Evolutionary conservation across 129 eudicot genomes (phyloP), one percentile per base, ranked within the genome.

Genomic region (Escallonia herrerae): DNA sequence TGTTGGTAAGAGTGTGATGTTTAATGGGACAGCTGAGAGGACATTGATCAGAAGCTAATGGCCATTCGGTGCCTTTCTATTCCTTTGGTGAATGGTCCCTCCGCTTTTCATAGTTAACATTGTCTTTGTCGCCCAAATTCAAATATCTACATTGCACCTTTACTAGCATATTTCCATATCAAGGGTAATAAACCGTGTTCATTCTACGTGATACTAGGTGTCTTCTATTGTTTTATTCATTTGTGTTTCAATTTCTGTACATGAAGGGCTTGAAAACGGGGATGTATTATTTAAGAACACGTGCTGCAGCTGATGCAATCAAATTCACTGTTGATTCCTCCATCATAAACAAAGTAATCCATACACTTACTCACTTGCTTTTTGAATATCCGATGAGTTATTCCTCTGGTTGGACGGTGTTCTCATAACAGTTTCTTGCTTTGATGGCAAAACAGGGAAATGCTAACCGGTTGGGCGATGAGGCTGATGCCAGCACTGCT

Each of bases 291-390:
- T 45, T 80, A 47, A 70, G 90, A 48, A 69, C 85, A 4, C 82
- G 85, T 48, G 83, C 83, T 63, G 90, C 90, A 58, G 85, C 90
- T 58, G 86, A 84, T 71, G 86, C 86, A 45, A 84, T 84, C 69
- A 84, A 84, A 73, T 84, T 84, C 81, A 84, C 90, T 33, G 83
- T 84, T 7, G 90, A 84, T 58, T 74, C 81, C 3, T 66, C 81
- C 60, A 62, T 77, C 72, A 52, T 84, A 65, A 6, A 51, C 4
- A 71, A 80, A 62, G 90, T 84, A 65, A 13, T 15, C 5, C 14
- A 8, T 42, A 10, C 54, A 65, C 33, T 22, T 38, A 65, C 47
- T 39, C 68, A 12, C 15, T 44, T n/a, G 33, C 7, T 33, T 40
- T 11, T n/a, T 52, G 56, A 13, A 9, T 3, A 37, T 15, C 8